Evolutionary conservation across 2,329 filamentous ascomycete genomes (phyloP).

Genomic region (Epichloe scottii): DNA sequence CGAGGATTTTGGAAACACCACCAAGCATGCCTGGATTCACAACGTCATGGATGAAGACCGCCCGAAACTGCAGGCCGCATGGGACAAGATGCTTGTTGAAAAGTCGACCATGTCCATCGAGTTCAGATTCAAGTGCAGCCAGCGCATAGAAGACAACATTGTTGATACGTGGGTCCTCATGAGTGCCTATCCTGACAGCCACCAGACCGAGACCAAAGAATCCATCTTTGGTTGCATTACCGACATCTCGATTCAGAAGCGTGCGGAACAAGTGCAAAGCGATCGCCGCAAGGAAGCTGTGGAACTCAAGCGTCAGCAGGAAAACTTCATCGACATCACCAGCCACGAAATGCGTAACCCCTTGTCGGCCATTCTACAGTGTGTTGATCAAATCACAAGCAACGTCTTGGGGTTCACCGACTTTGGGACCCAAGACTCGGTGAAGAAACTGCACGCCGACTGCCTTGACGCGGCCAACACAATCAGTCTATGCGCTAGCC

Average conservation of each 20-base stretch:
- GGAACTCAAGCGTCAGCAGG: slow-evolving; percentile 60
- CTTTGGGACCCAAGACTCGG: slow-evolving; percentile 21
- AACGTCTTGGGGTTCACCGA: slow-evolving; percentile 29
- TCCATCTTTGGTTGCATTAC: slow-evolving; percentile 69
- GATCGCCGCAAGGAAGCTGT: slow-evolving; percentile 67
- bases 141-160: slow-evolving; percentile 44
- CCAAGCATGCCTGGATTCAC: slow-evolving; percentile 48
- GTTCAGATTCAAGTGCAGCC: slow-evolving; percentile 60
- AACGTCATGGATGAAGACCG: slow-evolving; percentile 57
- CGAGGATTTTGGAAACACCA: slow-evolving; percentile 37
- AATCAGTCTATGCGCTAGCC: slow-evolving; percentile 64
- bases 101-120: slow-evolving; percentile 55
- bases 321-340: slow-evolving; percentile 62
- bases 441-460: slow-evolving; percentile 35
- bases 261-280: slow-evolving; percentile 44
- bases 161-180: slow-evolving; percentile 66
- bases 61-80: slow-evolving; percentile 42
- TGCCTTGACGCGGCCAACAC: slow-evolving; percentile 64
- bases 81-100: slow-evolving; percentile 40
- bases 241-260: slow-evolving; percentile 75
- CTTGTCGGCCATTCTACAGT: slow-evolving; percentile 61
- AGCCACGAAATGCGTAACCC: slow-evolving; percentile 68
- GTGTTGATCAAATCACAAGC: slow-evolving; percentile 56
- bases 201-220: slow-evolving; percentile 50
- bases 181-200: slow-evolving; percentile 60